These are phyloP conservation scores for Pseudocercospora eumusae DNA, from an alignment of 2,329 filamentous ascomycete species.

Conservation along the genomic window DNA sequence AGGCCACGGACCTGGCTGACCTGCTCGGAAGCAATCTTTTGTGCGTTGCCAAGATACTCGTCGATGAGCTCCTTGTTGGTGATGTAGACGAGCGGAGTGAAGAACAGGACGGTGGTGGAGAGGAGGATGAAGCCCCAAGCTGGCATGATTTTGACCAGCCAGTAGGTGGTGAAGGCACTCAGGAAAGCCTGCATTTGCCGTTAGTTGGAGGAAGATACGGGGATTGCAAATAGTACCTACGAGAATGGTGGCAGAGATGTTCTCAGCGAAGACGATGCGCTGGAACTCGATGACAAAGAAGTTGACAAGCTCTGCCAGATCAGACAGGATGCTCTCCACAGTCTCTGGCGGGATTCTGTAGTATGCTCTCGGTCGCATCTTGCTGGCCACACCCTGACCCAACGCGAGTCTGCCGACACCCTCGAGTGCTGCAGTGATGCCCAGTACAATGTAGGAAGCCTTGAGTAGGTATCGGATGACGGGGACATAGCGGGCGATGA, in stretches of 20 bases:
- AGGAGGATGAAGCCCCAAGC: slow-evolving; percentile 64
- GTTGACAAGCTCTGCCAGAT: slow-evolving; percentile 65
- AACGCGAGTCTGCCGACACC: slow-evolving; percentile 57
- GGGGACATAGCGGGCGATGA: slow-evolving; percentile 64
- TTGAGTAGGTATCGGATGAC: slow-evolving; percentile 64
- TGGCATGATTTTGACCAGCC: slow-evolving; percentile 66
- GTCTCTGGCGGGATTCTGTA: slow-evolving; percentile 66
- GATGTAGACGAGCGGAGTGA: slow-evolving; percentile 64
- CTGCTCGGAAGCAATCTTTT: slow-evolving; percentile 58
- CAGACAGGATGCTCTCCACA: slow-evolving; percentile 61
- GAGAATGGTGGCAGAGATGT: slow-evolving; percentile 60
- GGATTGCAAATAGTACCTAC: slow-evolving; percentile 54
- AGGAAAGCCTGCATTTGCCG: slow-evolving; percentile 55
- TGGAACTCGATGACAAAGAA: slow-evolving; percentile 70
- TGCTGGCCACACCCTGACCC: slow-evolving; percentile 60
- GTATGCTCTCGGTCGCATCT: slow-evolving; percentile 65
- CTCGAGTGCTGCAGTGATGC: slow-evolving; percentile 60
- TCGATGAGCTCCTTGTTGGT: slow-evolving; percentile 67
- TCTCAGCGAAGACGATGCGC: slow-evolving; percentile 66
- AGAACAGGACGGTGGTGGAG: slow-evolving; percentile 57
- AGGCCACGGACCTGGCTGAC: slow-evolving; percentile 61
- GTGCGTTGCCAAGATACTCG: slow-evolving; percentile 57
- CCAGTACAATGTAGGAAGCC: slow-evolving; percentile 59
- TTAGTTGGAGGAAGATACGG: neutral
- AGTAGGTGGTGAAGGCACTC: slow-evolving; percentile 61